Evolutionary conservation across 2,329 filamentous ascomycete genomes (phyloP).

Genomic region (Fusarium sp.): DNA sequence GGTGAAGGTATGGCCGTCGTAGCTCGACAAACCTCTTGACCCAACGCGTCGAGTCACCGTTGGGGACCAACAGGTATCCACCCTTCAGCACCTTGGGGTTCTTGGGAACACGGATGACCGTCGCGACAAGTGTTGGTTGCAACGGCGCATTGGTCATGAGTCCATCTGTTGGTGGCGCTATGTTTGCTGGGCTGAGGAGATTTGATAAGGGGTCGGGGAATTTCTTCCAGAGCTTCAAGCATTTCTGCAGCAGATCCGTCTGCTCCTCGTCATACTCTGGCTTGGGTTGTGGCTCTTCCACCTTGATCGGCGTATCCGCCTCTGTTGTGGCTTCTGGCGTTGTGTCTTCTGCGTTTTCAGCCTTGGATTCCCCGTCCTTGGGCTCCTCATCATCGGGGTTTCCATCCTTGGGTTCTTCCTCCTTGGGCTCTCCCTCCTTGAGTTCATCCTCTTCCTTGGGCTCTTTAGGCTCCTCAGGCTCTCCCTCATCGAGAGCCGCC

Average conservation of each 20-base stretch:
- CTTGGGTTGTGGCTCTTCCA: constrained; percentile 41
- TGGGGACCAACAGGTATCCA: constrained; percentile 88
- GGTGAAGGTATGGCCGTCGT: constrained; percentile 88
- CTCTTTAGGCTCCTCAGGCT: neutral
- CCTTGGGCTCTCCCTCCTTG: constrained; percentile 27
- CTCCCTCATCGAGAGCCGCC: neutral
- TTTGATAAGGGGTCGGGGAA: constrained; percentile 67
- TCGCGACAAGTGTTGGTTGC: constrained; percentile 77
- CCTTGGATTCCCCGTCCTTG: constrained; percentile 21
- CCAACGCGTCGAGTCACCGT: constrained; percentile 86
- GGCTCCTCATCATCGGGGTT: neutral
- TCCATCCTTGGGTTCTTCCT: neutral
- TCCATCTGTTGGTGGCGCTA: constrained; percentile 76
- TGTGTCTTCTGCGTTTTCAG: constrained; percentile 30
- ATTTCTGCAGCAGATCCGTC: constrained; percentile 62
- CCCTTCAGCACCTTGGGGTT: constrained; percentile 85
- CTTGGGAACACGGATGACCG: constrained; percentile 82
- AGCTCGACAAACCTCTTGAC: constrained; percentile 93
- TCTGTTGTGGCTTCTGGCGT: constrained; percentile 13
- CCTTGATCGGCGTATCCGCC: constrained; percentile 39
- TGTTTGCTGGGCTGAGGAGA: constrained; percentile 71
- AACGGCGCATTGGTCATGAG: constrained; percentile 59
- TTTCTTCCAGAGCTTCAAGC: constrained; percentile 73
- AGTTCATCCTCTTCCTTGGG: constrained; percentile 6
- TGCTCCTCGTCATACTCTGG: constrained; percentile 62